Evolutionary conservation across 345 rosid genomes (phyloP).

Genomic region (Citrus reticulata): DNA sequence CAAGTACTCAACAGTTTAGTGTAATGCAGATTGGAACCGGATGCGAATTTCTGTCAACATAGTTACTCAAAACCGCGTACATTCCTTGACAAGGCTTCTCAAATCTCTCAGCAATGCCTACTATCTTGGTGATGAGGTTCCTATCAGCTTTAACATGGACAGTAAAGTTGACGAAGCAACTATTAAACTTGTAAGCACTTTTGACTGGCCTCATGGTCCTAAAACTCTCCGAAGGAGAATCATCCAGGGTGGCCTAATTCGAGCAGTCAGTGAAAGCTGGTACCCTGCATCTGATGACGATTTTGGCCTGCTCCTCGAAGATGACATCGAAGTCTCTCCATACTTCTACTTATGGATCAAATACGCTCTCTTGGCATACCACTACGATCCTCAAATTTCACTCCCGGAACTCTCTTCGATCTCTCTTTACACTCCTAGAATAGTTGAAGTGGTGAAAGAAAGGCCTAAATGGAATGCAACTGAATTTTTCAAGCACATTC

Average conservation of each 20-base stretch:
- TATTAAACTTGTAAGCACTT: constrained; percentile 61
- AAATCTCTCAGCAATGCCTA: constrained; percentile 72
- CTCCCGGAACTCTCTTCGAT: constrained; percentile 86
- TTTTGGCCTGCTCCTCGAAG: constrained; percentile 86
- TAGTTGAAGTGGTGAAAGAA: constrained; percentile 93
- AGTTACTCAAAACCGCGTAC: constrained; percentile 80
- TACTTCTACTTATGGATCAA: constrained; percentile 93
- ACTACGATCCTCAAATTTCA: constrained; percentile 80
- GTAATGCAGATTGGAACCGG: constrained; percentile 80
- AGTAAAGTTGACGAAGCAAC: constrained; percentile 92
- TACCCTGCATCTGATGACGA: constrained; percentile 90
- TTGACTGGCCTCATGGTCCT: constrained; percentile 90
- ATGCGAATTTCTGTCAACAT: constrained; percentile 88
- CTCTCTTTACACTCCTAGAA: constrained; percentile 82
- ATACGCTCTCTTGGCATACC: constrained; percentile 87
- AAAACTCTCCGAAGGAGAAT: constrained; percentile 88
- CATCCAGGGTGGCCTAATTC: constrained; percentile 96
- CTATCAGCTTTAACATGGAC: constrained; percentile 94
- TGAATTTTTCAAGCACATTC: constrained; percentile 76
- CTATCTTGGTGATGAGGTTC: constrained; percentile 75
- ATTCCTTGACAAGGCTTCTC: constrained; percentile 71
- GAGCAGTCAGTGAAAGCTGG: constrained; percentile 99
- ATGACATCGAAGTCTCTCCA: constrained; percentile 96
- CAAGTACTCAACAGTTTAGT: not conserved
- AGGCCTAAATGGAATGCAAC: constrained; percentile 95